Evolutionary conservation across 805 yeast species (phyloP), one percentile per base, ranked within the genome.

Genomic region (Cyberlindnera misumaiensis): DNA sequence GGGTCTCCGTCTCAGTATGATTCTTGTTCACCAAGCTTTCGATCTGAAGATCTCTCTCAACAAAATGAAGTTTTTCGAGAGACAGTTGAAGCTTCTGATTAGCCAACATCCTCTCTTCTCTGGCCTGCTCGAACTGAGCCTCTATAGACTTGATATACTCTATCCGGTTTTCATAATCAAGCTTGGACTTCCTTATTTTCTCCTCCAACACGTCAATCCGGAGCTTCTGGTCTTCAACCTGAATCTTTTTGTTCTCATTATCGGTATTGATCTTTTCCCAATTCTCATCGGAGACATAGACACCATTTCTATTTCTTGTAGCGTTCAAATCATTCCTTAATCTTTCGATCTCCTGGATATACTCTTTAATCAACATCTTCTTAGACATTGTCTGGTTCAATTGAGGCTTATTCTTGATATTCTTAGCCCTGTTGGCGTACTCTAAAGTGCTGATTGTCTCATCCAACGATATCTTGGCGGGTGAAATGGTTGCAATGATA

Each of bases 391-490:
- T 65, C 39, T 73, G 76, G 39, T 75, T 75, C 4, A 73, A 63
- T 63, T 85, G 83, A 3, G 83, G 83, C 40, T 71, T 74, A 52
- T 79, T 80, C 50, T 73, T 74, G 45, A 86, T 83, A 36, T 75
- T 80, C 48, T 83, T 83, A 1, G 95, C 95, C 36, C 88, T 73
- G 37, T 78, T 75, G 1, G 95, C 95, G 55, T 86, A 86, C 47
- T 84, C 89, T 38, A 86, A 66, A 0, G 95, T 87, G 45, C 89
- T 81, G 11, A 80, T 56, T 0, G 95, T 82, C 58, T 86, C 95
- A 29, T 81, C 86, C 32, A 76, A 59, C 27, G 83, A 81, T 18
- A 73, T 72, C 40, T 73, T 70, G 1, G 89, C 89, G 0, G 95
- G 90, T 7, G 90, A 82, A 3, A 87, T 68, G 0, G 94, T 86